A percentile compares a stretch with the other conserved stretches of the same genome.
phyloP scores from a whole-genome alignment of 129 eudicot species.

The Oenanthe sinensis region DNA sequence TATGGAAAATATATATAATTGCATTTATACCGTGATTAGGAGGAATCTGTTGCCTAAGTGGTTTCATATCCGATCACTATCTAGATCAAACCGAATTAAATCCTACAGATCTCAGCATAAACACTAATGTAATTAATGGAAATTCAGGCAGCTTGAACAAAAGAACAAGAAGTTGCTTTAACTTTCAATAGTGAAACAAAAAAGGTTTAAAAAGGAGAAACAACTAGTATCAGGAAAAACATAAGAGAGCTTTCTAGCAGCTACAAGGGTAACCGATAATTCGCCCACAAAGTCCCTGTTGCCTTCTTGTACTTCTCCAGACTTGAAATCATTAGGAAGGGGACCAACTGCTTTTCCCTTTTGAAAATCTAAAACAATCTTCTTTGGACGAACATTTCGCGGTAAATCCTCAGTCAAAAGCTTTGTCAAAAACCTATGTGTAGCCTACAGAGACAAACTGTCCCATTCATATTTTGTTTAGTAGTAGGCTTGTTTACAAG shows the following conservation, averaged over 20 bases:
- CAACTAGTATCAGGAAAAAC: conserved; percentile 41
- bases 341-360: conserved; percentile 89
- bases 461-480: not conserved
- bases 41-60: not conserved
- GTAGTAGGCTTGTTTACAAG: not conserved
- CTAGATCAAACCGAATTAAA: too few species aligned
- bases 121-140: not conserved
- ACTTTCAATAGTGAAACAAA: not conserved
- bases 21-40: too few species aligned
- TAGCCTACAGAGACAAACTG: not conserved
- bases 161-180: not conserved
- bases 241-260: conserved; percentile 84
- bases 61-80: too few species aligned
- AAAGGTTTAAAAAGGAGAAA: not conserved
- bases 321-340: conserved; percentile 45
- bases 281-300: conserved; percentile 82
- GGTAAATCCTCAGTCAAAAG: not conserved
- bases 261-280: conserved; percentile 90
- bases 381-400: conserved; percentile 77
- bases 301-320: conserved; percentile 84
- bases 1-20: too few species aligned
- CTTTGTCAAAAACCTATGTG: too few species aligned
- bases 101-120: not conserved
- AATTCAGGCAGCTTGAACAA: not conserved
- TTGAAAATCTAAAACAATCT: conserved; percentile 86